These are phyloP conservation scores for Plantago coronopus DNA, from an alignment of 305 asterid genomes.

Conservation along the genomic window DNA sequence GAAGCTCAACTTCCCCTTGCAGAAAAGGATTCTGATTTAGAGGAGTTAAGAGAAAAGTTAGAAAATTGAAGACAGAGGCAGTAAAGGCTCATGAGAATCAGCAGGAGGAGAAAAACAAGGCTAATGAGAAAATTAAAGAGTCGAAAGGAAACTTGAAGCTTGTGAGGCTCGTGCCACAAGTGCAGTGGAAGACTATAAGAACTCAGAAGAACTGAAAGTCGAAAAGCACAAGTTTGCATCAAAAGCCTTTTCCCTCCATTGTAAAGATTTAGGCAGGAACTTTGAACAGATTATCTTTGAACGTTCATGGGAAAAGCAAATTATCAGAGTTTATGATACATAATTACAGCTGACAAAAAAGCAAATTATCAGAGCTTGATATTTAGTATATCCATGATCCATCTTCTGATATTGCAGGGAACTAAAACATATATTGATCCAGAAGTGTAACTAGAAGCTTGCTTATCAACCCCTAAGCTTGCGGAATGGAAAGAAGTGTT, in stretches of 20 bases:
- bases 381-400: too few relatives aligned
- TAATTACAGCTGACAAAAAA: too few relatives aligned
- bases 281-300: too few relatives aligned
- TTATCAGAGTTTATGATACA: too few relatives aligned
- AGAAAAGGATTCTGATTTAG: constrained; percentile 13
- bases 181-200: constrained; percentile 5
- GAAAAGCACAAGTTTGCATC: constrained; percentile 16
- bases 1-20: constrained; percentile 17
- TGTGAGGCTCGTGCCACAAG: constrained; percentile 9
- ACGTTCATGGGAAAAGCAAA: too few relatives aligned
- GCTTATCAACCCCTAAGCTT: too few relatives aligned
- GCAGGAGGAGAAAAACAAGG: background rate
- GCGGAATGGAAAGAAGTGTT: too few relatives aligned
- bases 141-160: constrained; percentile 5
- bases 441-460: too few relatives aligned
- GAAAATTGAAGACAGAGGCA: background rate
- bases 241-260: constrained; percentile 4
- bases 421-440: too few relatives aligned
- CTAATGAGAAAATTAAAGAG: constrained; percentile 6
- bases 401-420: too few relatives aligned
- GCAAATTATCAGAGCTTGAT: too few relatives aligned
- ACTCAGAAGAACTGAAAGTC: constrained; percentile 3
- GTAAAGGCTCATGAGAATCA: background rate
- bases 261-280: too few relatives aligned
- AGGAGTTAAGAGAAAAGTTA: constrained; percentile 6